Conservation (phyloP, 2,329 filamentous ascomycete genomes). For the Ceratocystiopsis minuta region DNA sequence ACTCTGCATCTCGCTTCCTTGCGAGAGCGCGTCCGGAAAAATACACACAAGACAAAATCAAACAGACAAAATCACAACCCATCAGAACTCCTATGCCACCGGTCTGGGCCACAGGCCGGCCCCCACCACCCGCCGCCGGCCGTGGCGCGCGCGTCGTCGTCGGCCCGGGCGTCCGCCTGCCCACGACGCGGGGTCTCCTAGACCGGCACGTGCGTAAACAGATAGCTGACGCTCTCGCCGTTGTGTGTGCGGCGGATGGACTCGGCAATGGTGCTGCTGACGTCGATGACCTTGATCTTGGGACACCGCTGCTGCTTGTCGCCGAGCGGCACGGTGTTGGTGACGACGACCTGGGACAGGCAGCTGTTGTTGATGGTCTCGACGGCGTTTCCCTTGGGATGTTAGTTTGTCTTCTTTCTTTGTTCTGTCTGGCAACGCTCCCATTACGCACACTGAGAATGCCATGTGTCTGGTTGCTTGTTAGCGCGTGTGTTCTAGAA, state of each 20-base stretch:
- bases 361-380: conserved; percentile 67
- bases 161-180: too few species aligned
- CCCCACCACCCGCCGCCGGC: too few species aligned
- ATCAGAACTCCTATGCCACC: too few species aligned
- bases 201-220: conserved; percentile 32
- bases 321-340: conserved; percentile 68
- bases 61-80: too few species aligned
- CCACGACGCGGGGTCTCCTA: conserved; percentile 10
- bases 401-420: conserved; percentile 15
- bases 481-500: neutral
- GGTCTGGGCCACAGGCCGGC: too few species aligned
- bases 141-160: too few species aligned
- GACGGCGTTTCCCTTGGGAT: conserved; percentile 80
- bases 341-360: conserved; percentile 66
- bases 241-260: conserved; percentile 53
- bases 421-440: neutral
- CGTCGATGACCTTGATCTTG: conserved; percentile 78
- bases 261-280: conserved; percentile 64
- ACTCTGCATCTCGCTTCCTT: too few species aligned
- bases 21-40: too few species aligned
- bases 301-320: conserved; percentile 59
- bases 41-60: too few species aligned
- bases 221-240: conserved; percentile 44
- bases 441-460: conserved; percentile 7
- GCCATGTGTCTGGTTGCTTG: conserved; percentile 6